phyloP scores from a whole-genome alignment of 495 filamentous ascomycete genomes.

The Viridothelium virens region DNA sequence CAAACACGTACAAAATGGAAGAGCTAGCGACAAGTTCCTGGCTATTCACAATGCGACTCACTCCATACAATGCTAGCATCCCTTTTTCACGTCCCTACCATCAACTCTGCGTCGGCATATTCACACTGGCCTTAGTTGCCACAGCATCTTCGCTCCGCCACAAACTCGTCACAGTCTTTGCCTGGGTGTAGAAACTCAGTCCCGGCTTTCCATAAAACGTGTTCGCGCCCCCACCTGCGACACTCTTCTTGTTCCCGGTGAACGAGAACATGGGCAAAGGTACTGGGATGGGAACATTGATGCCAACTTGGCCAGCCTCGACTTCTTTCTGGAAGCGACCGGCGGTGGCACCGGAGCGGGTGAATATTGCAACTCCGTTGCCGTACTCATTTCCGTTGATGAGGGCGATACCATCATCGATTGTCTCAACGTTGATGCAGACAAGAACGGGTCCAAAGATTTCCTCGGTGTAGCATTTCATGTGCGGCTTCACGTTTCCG shows the following conservation, averaged over 20 bases:
- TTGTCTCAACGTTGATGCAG: slow-evolving; percentile 70
- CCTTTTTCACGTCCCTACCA: background rate
- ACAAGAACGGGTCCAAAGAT: slow-evolving; percentile 96
- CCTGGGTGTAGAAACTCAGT: slow-evolving; percentile 89
- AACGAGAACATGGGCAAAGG: slow-evolving; percentile 95
- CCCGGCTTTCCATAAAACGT: slow-evolving; percentile 94
- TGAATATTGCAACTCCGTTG: slow-evolving; percentile 65
- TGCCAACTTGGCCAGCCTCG: slow-evolving; percentile 70
- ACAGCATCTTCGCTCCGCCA: slow-evolving; percentile 84
- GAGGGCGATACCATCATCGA: slow-evolving; percentile 65
- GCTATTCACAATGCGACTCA: background rate
- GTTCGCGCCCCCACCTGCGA: slow-evolving; percentile 87
- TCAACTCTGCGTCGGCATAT: slow-evolving; percentile 77
- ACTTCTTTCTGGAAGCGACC: slow-evolving; percentile 62
- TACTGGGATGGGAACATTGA: slow-evolving; percentile 65
- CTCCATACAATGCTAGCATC: background rate
- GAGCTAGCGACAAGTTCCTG: background rate
- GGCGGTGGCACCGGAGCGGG: slow-evolving; percentile 53
- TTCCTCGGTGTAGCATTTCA: slow-evolving; percentile 93
- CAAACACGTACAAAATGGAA: background rate
- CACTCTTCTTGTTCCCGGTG: slow-evolving; percentile 94
- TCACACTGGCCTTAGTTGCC: slow-evolving; percentile 68
- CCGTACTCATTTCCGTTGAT: slow-evolving; percentile 67
- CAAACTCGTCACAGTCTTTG: slow-evolving; percentile 91
- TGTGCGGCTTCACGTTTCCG: slow-evolving; percentile 78